Percentiles rank a stretch among this genome's conserved stretches.
Conservation (phyloP, 768 basidiomycete genomes). For the Guyanaporus albipodus region DNA sequence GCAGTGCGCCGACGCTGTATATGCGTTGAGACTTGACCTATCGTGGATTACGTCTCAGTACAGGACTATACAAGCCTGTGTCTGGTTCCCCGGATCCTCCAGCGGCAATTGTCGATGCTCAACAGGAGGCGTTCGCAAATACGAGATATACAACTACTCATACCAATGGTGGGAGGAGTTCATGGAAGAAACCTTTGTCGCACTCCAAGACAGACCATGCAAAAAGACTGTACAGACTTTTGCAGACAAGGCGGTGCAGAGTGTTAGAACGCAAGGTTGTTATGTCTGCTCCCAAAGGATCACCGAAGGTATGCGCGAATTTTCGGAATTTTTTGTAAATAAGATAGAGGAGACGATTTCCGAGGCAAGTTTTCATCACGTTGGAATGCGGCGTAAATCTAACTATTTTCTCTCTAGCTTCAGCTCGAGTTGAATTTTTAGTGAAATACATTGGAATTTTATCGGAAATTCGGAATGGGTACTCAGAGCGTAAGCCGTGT, state of each 20-base stretch:
- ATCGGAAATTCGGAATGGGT: too few species aligned
- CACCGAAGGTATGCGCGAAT: too few species aligned
- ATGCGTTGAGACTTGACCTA: not conserved
- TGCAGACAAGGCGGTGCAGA: constrained; percentile 3
- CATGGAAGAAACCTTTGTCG: not conserved
- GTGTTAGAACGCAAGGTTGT: not conserved
- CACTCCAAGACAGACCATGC: not conserved
- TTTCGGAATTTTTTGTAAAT: too few species aligned
- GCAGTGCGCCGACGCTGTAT: constrained; percentile 10
- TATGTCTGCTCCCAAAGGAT: not conserved
- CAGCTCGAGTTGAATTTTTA: not conserved
- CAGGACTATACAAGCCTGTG: not conserved
- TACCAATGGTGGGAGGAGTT: constrained; percentile 26
- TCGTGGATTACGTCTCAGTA: constrained; percentile 20
- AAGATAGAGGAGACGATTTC: too few species aligned
- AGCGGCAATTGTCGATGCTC: not conserved
- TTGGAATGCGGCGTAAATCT: too few species aligned
- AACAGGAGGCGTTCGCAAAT: not conserved
- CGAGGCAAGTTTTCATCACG: too few species aligned
- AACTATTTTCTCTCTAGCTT: not conserved
- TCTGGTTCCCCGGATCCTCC: not conserved
- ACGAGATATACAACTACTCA: not conserved
- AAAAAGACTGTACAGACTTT: not conserved
- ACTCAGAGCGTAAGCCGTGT: too few species aligned
- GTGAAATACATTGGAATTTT: too few species aligned